Conservation (phyloP, 2,329 filamentous ascomycete species). For the Penicillium occitanis region DNA sequence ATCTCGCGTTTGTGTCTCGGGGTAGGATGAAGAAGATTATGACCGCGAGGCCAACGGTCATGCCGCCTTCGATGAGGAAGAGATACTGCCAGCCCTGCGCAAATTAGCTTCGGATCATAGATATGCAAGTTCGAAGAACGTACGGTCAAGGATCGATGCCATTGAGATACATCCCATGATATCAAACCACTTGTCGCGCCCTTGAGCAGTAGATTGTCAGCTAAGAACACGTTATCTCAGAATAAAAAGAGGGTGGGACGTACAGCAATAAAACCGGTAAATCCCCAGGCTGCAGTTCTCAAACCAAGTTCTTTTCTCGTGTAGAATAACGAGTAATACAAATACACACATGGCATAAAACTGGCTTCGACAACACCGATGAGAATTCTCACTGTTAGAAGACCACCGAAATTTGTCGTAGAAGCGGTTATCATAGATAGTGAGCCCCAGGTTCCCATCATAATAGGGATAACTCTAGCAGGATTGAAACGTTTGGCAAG, state of each 20-base stretch:
- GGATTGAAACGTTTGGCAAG: conserved; percentile 21
- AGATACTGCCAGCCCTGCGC: conserved; percentile 18
- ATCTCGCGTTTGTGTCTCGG: conserved; percentile 39
- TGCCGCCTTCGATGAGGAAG: conserved; percentile 20
- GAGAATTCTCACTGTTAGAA: conserved; percentile 17
- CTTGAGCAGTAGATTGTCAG: background rate
- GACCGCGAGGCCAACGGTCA: conserved; percentile 25
- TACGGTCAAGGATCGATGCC: conserved; percentile 13
- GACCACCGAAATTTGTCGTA: conserved; percentile 21
- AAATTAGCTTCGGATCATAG: background rate
- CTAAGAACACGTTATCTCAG: background rate
- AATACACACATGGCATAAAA: conserved; percentile 47
- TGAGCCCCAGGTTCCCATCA: conserved; percentile 29
- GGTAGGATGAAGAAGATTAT: conserved; percentile 37
- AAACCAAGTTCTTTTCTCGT: conserved; percentile 43
- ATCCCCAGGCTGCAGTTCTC: conserved; percentile 48
- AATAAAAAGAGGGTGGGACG: background rate
- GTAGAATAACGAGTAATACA: conserved; percentile 55
- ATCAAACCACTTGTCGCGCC: conserved; percentile 43
- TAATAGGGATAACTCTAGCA: conserved; percentile 13
- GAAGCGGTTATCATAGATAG: conserved; percentile 21
- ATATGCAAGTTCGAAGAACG: no score
- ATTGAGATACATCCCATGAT: conserved; percentile 19
- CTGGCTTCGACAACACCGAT: conserved; percentile 26
- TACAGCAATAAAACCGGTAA: conserved; percentile 37